These are phyloP conservation scores for Hymenoscyphus infarciens DNA, from an alignment of 2,329 filamentous ascomycete genomes.

Conservation along the genomic window DNA sequence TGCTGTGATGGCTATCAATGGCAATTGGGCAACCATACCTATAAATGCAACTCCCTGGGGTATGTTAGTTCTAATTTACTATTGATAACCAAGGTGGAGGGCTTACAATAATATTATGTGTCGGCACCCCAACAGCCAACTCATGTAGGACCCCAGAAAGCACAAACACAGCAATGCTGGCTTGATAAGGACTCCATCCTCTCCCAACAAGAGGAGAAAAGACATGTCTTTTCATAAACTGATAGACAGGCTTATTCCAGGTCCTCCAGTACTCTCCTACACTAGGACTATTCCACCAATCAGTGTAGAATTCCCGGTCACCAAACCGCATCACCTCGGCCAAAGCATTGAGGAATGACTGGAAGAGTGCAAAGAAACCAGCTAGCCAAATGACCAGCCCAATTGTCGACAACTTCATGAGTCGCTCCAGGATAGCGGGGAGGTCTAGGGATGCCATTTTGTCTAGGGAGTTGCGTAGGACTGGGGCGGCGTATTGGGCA, in stretches of 20 bases:
- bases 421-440: constrained; percentile 76
- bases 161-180: constrained; percentile 80
- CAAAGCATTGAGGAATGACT: constrained; percentile 84
- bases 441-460: constrained; percentile 81
- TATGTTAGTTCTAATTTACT: constrained; percentile 17
- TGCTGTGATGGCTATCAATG: constrained; percentile 77
- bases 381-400: constrained; percentile 95
- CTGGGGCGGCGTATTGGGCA: constrained; percentile 89
- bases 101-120: constrained; percentile 76
- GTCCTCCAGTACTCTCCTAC: constrained; percentile 88
- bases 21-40: constrained; percentile 91
- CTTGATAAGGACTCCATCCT: constrained; percentile 67
- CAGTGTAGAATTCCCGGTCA: constrained; percentile 90
- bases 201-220: constrained; percentile 84
- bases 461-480: constrained; percentile 83
- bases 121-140: constrained; percentile 87
- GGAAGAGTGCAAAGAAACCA: constrained; percentile 95
- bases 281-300: constrained; percentile 95
- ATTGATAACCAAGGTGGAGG: neutral
- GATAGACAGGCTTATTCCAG: constrained; percentile 97
- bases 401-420: constrained; percentile 94
- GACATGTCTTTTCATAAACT: constrained; percentile 93
- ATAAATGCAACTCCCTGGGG: constrained; percentile 76
- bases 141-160: constrained; percentile 90
- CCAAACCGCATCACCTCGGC: constrained; percentile 88